Evolutionary conservation across 1,284 basidiomycete species (phyloP).

Genomic region (Takashimella tepidaria): DNA sequence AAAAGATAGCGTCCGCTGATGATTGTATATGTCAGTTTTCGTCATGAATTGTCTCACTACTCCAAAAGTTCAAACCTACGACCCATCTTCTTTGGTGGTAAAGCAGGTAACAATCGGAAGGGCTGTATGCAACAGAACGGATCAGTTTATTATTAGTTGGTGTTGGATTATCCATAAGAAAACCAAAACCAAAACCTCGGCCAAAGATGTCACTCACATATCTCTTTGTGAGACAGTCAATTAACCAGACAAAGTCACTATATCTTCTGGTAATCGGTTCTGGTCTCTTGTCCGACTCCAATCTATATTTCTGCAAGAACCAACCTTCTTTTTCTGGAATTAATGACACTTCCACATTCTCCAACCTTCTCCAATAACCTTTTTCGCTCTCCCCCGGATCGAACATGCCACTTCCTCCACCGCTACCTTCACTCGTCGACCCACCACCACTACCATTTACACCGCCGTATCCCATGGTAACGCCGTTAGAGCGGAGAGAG

Average conservation of each 20-base stretch:
- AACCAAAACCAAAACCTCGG: neutral
- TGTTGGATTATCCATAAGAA: too few relatives aligned
- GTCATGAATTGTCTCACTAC: neutral
- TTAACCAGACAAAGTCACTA: constrained; percentile 83
- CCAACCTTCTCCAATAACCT: constrained; percentile 78
- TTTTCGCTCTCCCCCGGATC: constrained; percentile 26
- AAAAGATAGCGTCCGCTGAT: constrained; percentile 74
- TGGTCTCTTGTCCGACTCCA: constrained; percentile 66
- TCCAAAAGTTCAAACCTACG: constrained; percentile 53
- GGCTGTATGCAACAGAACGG: constrained; percentile 59
- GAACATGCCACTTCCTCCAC: neutral
- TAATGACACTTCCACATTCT: constrained; percentile 60
- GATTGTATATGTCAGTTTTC: constrained; percentile 6
- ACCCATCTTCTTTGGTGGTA: constrained; percentile 86
- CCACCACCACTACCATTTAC: constrained; percentile 4
- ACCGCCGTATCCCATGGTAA: neutral
- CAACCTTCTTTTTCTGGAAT: constrained; percentile 74
- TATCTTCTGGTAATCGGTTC: constrained; percentile 54
- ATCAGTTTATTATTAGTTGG: neutral
- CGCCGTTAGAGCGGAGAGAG: constrained; percentile 9
- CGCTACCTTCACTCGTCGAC: constrained; percentile 10
- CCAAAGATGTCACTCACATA: constrained; percentile 36
- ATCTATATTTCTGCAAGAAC: constrained; percentile 78
- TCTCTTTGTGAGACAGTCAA: constrained; percentile 65
- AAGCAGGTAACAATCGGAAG: constrained; percentile 78